These are phyloP conservation scores for Pterula multifida DNA, from an alignment of 1,284 basidiomycete species.

Conservation along the genomic window DNA sequence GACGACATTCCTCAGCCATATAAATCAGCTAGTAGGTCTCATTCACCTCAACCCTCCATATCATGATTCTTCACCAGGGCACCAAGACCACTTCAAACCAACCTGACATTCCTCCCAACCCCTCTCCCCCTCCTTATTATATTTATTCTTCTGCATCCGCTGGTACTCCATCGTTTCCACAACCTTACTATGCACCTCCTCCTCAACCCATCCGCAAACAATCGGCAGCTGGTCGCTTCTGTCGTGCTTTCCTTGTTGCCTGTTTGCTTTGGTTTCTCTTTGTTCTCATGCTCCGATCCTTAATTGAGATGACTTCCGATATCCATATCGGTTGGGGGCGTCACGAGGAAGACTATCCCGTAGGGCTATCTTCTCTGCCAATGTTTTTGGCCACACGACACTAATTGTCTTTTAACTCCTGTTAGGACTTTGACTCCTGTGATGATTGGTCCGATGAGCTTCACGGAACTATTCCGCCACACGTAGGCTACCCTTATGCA, in stretches of 20 bases:
- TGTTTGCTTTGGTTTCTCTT: neutral
- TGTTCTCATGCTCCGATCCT: neutral
- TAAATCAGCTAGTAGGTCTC: neutral
- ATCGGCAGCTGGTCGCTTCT: constrained; percentile 1
- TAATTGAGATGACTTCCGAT: neutral
- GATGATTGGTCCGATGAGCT: neutral
- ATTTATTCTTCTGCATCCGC: neutral
- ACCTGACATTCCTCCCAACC: neutral
- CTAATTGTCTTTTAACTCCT: no score
- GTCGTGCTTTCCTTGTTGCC: neutral
- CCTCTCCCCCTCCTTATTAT: neutral
- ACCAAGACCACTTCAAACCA: neutral
- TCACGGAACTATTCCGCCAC: neutral
- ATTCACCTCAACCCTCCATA: neutral
- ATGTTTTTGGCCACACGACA: no score
- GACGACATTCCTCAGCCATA: neutral
- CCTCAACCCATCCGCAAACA: neutral
- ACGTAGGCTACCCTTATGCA: neutral
- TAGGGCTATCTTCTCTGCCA: no score
- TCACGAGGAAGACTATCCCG: neutral
- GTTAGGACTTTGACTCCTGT: neutral
- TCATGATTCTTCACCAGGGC: neutral
- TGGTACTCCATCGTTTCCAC: neutral
- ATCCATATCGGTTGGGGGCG: neutral
- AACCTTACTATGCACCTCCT: neutral